Conservation (phyloP, 352 stramenopile genomes). For the Pythium vanterpoolii region DNA sequence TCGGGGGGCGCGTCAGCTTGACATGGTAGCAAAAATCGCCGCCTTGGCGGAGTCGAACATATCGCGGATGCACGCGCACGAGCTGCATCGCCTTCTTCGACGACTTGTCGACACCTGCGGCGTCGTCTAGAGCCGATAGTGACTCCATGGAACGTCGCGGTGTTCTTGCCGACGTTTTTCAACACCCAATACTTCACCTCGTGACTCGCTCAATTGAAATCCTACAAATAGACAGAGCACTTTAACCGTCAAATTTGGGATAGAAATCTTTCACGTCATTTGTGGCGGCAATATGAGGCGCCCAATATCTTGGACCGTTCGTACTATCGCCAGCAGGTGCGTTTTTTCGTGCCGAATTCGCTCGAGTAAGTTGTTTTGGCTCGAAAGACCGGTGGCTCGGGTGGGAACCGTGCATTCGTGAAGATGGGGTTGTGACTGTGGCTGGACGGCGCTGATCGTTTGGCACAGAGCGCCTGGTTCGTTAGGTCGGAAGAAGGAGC, state of each 20-base stretch:
- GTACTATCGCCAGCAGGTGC: constrained; percentile 9
- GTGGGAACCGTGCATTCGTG: constrained; percentile 42
- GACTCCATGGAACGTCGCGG: constrained; percentile 1
- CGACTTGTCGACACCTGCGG: constrained; percentile 11
- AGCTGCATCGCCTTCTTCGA: constrained; percentile 36
- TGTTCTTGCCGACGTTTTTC: not conserved
- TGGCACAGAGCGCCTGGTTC: not conserved
- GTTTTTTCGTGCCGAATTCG: constrained; percentile 20
- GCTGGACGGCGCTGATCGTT: not conserved
- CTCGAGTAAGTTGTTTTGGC: constrained; percentile 39
- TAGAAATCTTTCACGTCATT: no score
- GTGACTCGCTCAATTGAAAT: not conserved
- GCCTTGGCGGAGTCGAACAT: constrained; percentile 58
- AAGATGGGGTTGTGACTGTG: constrained; percentile 44
- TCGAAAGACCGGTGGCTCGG: constrained; percentile 37
- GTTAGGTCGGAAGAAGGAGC: not conserved
- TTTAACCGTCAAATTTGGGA: not conserved
- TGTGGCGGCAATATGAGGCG: no score
- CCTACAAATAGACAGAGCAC: not conserved
- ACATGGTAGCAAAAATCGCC: constrained; percentile 63
- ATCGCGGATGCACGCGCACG: constrained; percentile 52
- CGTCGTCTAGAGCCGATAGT: not conserved
- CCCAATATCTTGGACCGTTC: not conserved
- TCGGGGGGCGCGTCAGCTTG: constrained; percentile 45
- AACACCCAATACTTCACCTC: not conserved